Conservation (phyloP, 371 early-diverging fungal species). For the Phascolomyces articulosus region DNA sequence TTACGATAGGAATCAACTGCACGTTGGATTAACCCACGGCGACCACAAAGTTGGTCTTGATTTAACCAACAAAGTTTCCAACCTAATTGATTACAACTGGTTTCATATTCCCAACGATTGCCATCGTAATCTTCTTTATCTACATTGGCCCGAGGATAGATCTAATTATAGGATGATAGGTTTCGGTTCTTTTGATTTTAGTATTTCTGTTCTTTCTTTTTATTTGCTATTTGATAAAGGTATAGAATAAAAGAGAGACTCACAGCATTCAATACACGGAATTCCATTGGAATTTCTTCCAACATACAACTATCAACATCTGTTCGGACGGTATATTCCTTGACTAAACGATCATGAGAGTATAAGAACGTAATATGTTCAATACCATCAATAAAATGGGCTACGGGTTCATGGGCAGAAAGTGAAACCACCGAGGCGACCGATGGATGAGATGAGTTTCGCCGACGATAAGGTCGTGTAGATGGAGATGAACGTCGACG, state of each 20-base stretch:
- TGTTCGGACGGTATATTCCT: slow-evolving; percentile 76
- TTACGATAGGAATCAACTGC: slow-evolving; percentile 92
- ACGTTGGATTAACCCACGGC: slow-evolving; percentile 87
- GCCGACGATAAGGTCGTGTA: slow-evolving; percentile 23
- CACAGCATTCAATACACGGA: slow-evolving; percentile 74
- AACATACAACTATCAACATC: slow-evolving; percentile 72
- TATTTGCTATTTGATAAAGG: too few relatives aligned
- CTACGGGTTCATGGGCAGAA: slow-evolving; percentile 54
- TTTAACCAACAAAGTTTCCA: slow-evolving; percentile 88
- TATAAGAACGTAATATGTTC: slow-evolving; percentile 71
- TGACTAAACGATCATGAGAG: slow-evolving; percentile 63
- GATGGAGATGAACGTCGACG: slow-evolving; percentile 11
- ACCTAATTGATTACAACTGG: slow-evolving; percentile 82
- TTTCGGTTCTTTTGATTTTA: background rate
- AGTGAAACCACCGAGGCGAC: slow-evolving; percentile 55
- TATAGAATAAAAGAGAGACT: too few relatives aligned
- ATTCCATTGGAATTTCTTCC: slow-evolving; percentile 64
- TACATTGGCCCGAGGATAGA: slow-evolving; percentile 86
- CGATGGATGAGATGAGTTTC: slow-evolving; percentile 45
- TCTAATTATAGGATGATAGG: slow-evolving; percentile 14
- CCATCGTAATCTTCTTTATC: slow-evolving; percentile 71
- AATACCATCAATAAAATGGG: slow-evolving; percentile 51
- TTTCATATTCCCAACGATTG: slow-evolving; percentile 92
- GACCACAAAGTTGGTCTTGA: slow-evolving; percentile 73
- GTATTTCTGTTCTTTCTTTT: background rate